Evolutionary conservation across 352 stramenopile species (phyloP).

Genomic region (Phytophthora meadii): DNA sequence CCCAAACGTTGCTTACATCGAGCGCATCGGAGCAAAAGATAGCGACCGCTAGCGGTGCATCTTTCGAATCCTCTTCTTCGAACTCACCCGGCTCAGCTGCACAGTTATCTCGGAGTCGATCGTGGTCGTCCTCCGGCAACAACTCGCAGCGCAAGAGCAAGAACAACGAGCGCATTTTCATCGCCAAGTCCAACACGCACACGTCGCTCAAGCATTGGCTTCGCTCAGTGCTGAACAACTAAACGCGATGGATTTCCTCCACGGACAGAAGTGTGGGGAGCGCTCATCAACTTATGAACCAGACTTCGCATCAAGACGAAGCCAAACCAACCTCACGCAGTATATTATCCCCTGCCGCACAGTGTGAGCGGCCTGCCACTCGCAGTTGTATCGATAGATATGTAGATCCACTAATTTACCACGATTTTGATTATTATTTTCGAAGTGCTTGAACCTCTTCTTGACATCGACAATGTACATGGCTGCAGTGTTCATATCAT

Average conservation of each 20-base stretch:
- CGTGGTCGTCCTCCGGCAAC: slow-evolving; percentile 35
- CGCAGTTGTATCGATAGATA: slow-evolving; percentile 36
- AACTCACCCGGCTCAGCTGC: slow-evolving; percentile 13
- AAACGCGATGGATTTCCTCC: slow-evolving; percentile 14
- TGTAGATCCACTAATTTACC: slow-evolving; percentile 49
- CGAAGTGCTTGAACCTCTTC: neutral
- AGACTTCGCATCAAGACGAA: slow-evolving; percentile 13
- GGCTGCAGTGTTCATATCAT: neutral
- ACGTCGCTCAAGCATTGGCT: slow-evolving; percentile 77
- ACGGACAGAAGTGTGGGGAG: slow-evolving; percentile 27
- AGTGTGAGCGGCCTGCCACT: slow-evolving; percentile 14
- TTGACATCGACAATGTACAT: slow-evolving; percentile 16
- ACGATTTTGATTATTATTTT: slow-evolving; percentile 43
- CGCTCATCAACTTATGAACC: slow-evolving; percentile 28
- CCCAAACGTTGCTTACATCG: slow-evolving; percentile 27
- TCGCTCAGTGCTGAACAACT: slow-evolving; percentile 69
- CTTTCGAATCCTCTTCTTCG: slow-evolving; percentile 35
- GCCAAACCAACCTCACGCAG: slow-evolving; percentile 18
- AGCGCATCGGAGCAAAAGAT: slow-evolving; percentile 38
- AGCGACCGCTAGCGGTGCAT: slow-evolving; percentile 18
- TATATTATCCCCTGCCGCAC: slow-evolving; percentile 32
- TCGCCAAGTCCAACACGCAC: slow-evolving; percentile 77
- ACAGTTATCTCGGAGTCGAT: slow-evolving; percentile 38
- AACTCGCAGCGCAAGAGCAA: slow-evolving; percentile 37
- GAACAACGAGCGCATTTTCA: slow-evolving; percentile 55